A percentile compares a stretch with the other conserved stretches of the same genome.
Evolutionary conservation across 306 rosid genomes (phyloP).

Genomic region (Lithocarpus polystachyus): DNA sequence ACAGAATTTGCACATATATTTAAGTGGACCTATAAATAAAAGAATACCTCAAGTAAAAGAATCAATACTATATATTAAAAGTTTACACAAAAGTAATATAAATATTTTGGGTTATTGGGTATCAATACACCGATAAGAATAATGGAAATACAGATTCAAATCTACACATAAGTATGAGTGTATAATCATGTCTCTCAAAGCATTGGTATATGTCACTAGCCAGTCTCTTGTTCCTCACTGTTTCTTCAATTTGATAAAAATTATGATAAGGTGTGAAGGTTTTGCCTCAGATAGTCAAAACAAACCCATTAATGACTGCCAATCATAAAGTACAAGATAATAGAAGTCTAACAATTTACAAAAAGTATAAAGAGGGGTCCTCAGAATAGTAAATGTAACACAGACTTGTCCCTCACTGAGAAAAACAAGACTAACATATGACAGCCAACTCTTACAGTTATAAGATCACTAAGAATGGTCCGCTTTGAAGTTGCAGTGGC

Average conservation of each 20-base stretch:
- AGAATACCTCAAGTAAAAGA: not conserved
- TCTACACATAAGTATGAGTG: not conserved
- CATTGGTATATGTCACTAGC: not conserved
- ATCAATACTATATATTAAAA: not conserved
- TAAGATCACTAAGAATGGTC: slow-evolving; percentile 92
- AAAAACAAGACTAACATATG: slow-evolving; percentile 9
- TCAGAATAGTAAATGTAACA: no score
- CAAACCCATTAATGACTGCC: no score
- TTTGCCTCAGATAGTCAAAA: no score
- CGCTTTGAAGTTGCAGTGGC: slow-evolving; percentile 82
- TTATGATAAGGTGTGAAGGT: no score
- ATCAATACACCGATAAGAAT: not conserved
- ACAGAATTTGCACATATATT: not conserved
- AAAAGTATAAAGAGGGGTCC: no score
- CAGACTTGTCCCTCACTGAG: not conserved
- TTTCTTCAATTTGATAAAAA: no score
- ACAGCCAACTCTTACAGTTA: slow-evolving; percentile 59
- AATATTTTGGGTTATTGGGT: not conserved
- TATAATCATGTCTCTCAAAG: not conserved
- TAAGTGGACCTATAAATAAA: not conserved
- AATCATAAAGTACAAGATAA: no score
- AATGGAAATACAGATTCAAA: not conserved
- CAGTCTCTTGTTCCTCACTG: no score
- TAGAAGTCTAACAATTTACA: no score
- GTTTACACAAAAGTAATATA: not conserved